Evolutionary conservation across 1,284 basidiomycete genomes (phyloP).

Genomic region (Inonotus obliquus): DNA sequence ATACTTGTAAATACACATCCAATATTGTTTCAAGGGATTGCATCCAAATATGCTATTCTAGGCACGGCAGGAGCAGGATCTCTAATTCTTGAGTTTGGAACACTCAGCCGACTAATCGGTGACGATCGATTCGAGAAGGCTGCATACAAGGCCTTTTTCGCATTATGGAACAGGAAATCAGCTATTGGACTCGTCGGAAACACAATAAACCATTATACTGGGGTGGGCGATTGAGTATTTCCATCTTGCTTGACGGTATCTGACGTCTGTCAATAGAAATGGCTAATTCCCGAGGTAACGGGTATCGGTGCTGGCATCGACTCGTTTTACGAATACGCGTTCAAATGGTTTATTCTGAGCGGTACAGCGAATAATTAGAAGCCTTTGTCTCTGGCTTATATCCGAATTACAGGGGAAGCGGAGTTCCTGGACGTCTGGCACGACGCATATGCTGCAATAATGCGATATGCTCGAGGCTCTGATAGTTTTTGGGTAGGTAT

Average conservation of each 20-base stretch:
- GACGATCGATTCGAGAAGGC: slow-evolving; percentile 84
- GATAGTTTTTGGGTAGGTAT: slow-evolving; percentile 83
- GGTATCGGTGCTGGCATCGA: slow-evolving; percentile 91
- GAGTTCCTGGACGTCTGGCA: slow-evolving; percentile 91
- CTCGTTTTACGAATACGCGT: slow-evolving; percentile 89
- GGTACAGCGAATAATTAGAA: slow-evolving; percentile 43
- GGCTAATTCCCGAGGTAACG: slow-evolving; percentile 54
- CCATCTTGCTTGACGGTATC: not conserved
- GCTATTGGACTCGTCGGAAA: slow-evolving; percentile 83
- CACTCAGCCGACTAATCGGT: slow-evolving; percentile 82
- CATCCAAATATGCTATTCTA: slow-evolving; percentile 26
- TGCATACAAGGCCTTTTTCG: slow-evolving; percentile 83
- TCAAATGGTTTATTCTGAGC: slow-evolving; percentile 87
- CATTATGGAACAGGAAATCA: slow-evolving; percentile 86
- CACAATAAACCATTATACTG: slow-evolving; percentile 75
- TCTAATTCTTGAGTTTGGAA: slow-evolving; percentile 88
- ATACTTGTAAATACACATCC: slow-evolving; percentile 58
- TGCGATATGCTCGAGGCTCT: slow-evolving; percentile 74
- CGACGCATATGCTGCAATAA: slow-evolving; percentile 83
- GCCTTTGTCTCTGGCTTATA: slow-evolving; percentile 10
- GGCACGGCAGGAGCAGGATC: slow-evolving; percentile 91
- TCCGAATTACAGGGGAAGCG: slow-evolving; percentile 61
- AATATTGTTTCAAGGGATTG: not conserved
- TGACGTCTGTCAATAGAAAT: slow-evolving; percentile 11
- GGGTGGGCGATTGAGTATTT: slow-evolving; percentile 46